phyloP scores from a whole-genome alignment of 1,284 basidiomycete genomes.

The Cutaneotrichosporon spelunceum region DNA sequence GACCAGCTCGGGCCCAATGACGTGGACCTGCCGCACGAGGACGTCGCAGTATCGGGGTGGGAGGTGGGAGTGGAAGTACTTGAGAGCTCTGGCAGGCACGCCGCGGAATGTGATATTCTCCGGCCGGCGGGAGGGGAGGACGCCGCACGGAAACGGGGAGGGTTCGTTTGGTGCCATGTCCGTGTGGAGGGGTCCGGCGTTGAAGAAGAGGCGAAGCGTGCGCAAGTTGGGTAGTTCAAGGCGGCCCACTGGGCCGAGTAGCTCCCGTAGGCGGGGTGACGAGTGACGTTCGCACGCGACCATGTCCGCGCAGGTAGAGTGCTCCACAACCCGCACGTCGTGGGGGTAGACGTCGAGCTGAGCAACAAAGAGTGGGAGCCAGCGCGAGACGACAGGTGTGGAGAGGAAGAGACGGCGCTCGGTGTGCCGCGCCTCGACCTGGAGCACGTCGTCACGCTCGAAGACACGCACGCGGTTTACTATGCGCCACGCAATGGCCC shows the following conservation, averaged over 20 bases:
- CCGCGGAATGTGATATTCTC: not conserved
- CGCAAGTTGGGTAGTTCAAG: not conserved
- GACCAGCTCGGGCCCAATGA: not conserved
- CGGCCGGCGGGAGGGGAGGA: not conserved
- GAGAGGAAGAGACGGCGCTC: not conserved
- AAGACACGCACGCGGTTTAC: not conserved
- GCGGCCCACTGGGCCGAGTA: too few species aligned
- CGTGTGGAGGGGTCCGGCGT: conserved; percentile 3
- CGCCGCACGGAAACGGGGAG: not conserved
- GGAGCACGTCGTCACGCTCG: not conserved
- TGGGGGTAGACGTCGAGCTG: conserved; percentile 8
- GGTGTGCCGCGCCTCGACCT: not conserved
- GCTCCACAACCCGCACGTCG: not conserved
- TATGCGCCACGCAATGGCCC: not conserved
- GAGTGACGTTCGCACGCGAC: not conserved
- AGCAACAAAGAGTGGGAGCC: conserved; percentile 1
- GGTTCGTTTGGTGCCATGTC: conserved; percentile 1
- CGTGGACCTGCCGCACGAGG: conserved; percentile 1
- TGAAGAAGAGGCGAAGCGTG: conserved; percentile 4
- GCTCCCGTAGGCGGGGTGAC: not conserved
- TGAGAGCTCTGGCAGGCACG: not conserved
- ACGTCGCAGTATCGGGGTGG: not conserved
- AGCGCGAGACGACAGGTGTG: not conserved
- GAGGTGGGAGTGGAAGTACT: not conserved
- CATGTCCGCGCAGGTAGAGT: not conserved